These are phyloP conservation scores for Plasmodium falciparum DNA, from an alignment of 169 alveolate species.

Conservation along the genomic window DNA sequence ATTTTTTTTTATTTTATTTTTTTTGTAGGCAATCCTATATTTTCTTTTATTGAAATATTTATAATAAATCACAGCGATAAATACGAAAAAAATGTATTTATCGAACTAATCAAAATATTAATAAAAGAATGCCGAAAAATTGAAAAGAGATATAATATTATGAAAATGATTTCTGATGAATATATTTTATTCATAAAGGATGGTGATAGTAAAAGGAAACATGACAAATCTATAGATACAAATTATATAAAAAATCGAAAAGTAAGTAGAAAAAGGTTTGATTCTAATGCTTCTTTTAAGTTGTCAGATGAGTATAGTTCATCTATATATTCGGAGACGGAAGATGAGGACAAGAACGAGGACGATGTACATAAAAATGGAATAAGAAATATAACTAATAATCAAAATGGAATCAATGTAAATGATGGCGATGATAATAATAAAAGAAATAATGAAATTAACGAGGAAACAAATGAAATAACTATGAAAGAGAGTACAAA, in stretches of 20 bases:
- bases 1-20: neutral
- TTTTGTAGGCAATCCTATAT: conserved; percentile 55
- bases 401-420: neutral
- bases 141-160: conserved; percentile 41
- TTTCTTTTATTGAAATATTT: conserved; percentile 63
- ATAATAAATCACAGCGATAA: conserved; percentile 44
- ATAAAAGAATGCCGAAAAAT: conserved; percentile 49
- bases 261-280: conserved; percentile 47
- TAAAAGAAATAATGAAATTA: neutral
- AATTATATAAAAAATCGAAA: conserved; percentile 36
- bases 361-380: neutral
- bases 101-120: conserved; percentile 53
- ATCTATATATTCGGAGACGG: conserved; percentile 59
- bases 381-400: neutral
- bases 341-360: conserved; percentile 4
- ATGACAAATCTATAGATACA: conserved; percentile 18
- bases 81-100: conserved; percentile 42
- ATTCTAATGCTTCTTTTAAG: conserved; percentile 33
- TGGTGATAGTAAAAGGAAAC: conserved; percentile 42
- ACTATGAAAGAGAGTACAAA: neutral
- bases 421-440: neutral
- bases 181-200: conserved; percentile 30
- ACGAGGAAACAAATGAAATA: neutral
- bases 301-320: conserved; percentile 55
- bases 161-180: conserved; percentile 55